These are phyloP conservation scores for Calcarisporium arbuscula DNA, from an alignment of 2,329 filamentous ascomycete species.

Conservation along the genomic window DNA sequence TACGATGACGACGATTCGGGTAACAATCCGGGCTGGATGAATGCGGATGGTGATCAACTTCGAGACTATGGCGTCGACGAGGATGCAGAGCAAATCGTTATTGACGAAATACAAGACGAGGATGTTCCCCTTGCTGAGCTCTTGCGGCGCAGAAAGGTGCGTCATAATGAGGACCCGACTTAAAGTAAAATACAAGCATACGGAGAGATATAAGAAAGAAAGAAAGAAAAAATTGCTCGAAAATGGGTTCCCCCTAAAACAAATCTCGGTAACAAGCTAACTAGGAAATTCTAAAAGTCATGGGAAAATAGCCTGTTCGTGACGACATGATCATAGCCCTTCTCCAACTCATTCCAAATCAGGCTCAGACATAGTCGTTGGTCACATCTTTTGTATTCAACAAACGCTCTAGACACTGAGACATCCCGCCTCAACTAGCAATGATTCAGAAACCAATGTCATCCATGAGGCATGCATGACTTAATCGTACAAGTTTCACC, in stretches of 20 bases:
- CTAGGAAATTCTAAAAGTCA: slow-evolving; percentile 1
- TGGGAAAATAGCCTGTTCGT: too few relatives aligned
- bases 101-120: slow-evolving; percentile 32
- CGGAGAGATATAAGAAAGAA: not conserved
- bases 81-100: slow-evolving; percentile 46
- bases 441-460: too few relatives aligned
- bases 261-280: not conserved
- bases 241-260: not conserved
- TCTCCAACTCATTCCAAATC: too few relatives aligned
- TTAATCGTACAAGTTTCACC: too few relatives aligned
- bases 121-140: slow-evolving; percentile 67
- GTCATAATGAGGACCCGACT: slow-evolving; percentile 3
- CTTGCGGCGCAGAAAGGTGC: slow-evolving; percentile 47
- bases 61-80: slow-evolving; percentile 77
- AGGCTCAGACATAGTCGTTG: too few relatives aligned
- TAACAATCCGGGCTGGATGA: slow-evolving; percentile 61
- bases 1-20: slow-evolving; percentile 52
- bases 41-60: slow-evolving; percentile 67
- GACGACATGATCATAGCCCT: too few relatives aligned
- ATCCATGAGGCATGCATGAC: too few relatives aligned
- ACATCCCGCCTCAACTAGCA: too few relatives aligned
- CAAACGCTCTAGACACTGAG: too few relatives aligned
- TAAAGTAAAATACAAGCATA: slow-evolving; percentile 15
- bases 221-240: not conserved
- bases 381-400: too few relatives aligned